Evolutionary conservation across 2,329 filamentous ascomycete genomes (phyloP), one percentile per base, ranked within the genome.

Genomic region (Xylariaceae sp.): DNA sequence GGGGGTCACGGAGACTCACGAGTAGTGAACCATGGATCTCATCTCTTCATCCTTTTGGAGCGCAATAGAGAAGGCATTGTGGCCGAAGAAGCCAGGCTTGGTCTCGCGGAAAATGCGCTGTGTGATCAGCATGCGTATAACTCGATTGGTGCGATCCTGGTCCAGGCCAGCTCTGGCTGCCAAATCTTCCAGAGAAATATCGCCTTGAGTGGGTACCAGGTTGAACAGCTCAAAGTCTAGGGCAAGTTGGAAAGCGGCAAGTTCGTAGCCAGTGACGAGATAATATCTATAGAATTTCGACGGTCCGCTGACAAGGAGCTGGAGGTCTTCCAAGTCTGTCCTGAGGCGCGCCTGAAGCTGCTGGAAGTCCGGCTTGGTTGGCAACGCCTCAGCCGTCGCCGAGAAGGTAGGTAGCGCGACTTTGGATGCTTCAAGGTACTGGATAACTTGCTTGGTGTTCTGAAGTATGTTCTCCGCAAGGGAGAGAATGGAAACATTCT

Each of bases 161-260:
- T 67, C 63, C 6, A 65, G 18, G 0, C 61, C 57, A 2, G 60
- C 58, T 10, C 60, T 60, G 1, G 49, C 3, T 0, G 63, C 64
- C 19, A 68, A 52, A 2, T 62, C 56, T 1, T 51, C 21, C 4
- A 67, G 1, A 1, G 34, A 53, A 1, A 69, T 63, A 0, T 53
- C 56, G 0, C 58, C 53, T 5, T 58, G 43, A 1, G 32, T 22
- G 0, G 62, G 62, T 2, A 69, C 58, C 0, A 65, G 16, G 2
- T 32, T 44, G 53, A 68, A 69, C 40, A 69, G 65, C 2, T 60
- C 30, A 40, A 66, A 67, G 4, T 67, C 55, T 3, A 61, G 43
- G 0, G 59, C 59, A 19, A 58, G 39, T 39, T 61, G 57, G 19
- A 58, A 47, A 1, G 53, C 52, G 8, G 19, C 45, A 2, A 58